Conservation (phyloP, 2,329 filamentous ascomycete genomes). For the Curvularia verruculosa region DNA sequence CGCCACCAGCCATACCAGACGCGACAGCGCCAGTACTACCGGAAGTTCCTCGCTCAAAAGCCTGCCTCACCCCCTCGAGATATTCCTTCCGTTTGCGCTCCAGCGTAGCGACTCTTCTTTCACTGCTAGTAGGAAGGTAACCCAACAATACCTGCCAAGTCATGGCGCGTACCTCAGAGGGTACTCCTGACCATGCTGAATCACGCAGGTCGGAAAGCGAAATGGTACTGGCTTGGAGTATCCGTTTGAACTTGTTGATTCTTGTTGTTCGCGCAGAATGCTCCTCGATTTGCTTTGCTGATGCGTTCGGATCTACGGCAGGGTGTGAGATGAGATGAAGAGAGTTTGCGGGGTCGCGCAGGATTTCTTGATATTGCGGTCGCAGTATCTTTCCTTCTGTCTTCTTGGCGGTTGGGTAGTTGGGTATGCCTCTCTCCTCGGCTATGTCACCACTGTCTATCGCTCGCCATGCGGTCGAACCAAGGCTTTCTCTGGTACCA, state of each 20-base stretch:
- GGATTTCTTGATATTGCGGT: slow-evolving; percentile 96
- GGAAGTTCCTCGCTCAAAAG: slow-evolving; percentile 63
- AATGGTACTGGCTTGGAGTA: slow-evolving; percentile 90
- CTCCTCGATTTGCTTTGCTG: slow-evolving; percentile 82
- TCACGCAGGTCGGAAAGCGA: slow-evolving; percentile 81
- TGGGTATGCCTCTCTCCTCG: slow-evolving; percentile 80
- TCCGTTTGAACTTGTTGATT: slow-evolving; percentile 98
- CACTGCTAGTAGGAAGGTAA: slow-evolving; percentile 95
- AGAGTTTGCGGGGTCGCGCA: slow-evolving; percentile 85
- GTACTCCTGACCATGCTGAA: slow-evolving; percentile 91
- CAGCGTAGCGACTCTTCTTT: slow-evolving; percentile 84
- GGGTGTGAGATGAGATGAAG: slow-evolving; percentile 93
- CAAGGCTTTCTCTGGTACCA: slow-evolving; percentile 30
- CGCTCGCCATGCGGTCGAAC: slow-evolving; percentile 61
- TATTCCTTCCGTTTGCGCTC: slow-evolving; percentile 97
- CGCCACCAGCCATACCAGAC: slow-evolving; percentile 61
- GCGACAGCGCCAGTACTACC: slow-evolving; percentile 47
- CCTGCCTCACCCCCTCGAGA: slow-evolving; percentile 80
- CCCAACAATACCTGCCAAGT: slow-evolving; percentile 97
- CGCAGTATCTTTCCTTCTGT: slow-evolving; percentile 92
- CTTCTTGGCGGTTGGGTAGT: slow-evolving; percentile 87
- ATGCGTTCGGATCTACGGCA: slow-evolving; percentile 72
- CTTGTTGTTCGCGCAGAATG: slow-evolving; percentile 86
- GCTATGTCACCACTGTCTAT: slow-evolving; percentile 90
- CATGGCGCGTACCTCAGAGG: slow-evolving; percentile 94